phyloP scores from a whole-genome alignment of 208 protist genomes.

The Lotmaria passim region DNA sequence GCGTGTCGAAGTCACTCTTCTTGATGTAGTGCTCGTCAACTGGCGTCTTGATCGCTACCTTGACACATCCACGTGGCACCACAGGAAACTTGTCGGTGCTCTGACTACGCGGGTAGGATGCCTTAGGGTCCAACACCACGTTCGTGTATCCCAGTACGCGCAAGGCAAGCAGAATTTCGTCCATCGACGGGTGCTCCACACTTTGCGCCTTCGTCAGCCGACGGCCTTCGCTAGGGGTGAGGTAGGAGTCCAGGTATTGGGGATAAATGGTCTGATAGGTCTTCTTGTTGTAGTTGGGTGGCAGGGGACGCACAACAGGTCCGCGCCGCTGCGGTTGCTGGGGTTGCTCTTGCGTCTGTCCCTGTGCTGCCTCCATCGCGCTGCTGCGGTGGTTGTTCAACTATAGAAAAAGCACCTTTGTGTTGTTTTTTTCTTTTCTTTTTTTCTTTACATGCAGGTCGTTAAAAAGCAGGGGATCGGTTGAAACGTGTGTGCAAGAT shows the following conservation, averaged over 20 bases:
- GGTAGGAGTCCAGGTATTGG: slow-evolving; percentile 83
- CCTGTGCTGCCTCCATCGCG: not conserved
- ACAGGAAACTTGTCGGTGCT: slow-evolving; percentile 56
- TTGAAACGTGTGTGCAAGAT: too few relatives aligned
- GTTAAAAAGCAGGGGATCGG: too few relatives aligned
- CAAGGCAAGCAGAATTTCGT: slow-evolving; percentile 70
- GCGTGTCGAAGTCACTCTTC: slow-evolving; percentile 89
- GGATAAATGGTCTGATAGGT: slow-evolving; percentile 85
- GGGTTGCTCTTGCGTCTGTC: not conserved
- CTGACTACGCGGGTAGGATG: slow-evolving; percentile 73
- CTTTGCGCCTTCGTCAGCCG: slow-evolving; percentile 72
- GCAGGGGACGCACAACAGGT: slow-evolving; percentile 24
- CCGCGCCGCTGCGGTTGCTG: slow-evolving; percentile 11
- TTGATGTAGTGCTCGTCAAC: slow-evolving; percentile 83
- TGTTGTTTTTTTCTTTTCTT: too few relatives aligned
- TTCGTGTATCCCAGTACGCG: slow-evolving; percentile 63
- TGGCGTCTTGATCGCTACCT: slow-evolving; percentile 79
- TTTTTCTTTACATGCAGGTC: too few relatives aligned
- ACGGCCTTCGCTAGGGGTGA: slow-evolving; percentile 76
- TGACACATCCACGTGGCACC: slow-evolving; percentile 78
- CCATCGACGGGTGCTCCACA: slow-evolving; percentile 67
- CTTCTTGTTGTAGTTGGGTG: slow-evolving; percentile 60
- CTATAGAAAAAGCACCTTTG: too few relatives aligned
- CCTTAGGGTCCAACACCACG: slow-evolving; percentile 51
- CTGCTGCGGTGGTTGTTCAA: not conserved